Evolutionary conservation across 306 rosid genomes (phyloP).

Genomic region (Datisca glomerata): DNA sequence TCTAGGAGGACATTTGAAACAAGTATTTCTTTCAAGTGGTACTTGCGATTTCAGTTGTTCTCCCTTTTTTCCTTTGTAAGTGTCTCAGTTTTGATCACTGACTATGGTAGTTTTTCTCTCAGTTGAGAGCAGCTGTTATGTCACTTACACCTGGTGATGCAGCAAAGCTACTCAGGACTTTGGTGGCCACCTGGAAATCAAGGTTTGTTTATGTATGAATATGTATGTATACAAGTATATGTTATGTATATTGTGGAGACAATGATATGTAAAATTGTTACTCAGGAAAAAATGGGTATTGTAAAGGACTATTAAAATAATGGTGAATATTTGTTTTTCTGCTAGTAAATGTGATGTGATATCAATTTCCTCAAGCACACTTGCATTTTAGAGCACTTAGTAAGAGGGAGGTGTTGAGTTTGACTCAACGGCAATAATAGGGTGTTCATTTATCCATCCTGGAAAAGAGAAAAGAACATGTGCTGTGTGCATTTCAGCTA

Average conservation of each 20-base stretch:
- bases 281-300: too few relatives aligned
- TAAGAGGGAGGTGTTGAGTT: too few relatives aligned
- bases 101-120: slow-evolving; percentile 11
- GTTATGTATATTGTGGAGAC: too few relatives aligned
- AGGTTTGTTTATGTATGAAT: slow-evolving; percentile 37
- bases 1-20: not conserved
- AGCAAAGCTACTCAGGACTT: slow-evolving; percentile 42
- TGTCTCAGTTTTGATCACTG: not conserved
- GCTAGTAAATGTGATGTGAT: not conserved
- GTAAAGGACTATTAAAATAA: not conserved
- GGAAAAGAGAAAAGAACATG: too few relatives aligned
- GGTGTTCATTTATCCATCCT: too few relatives aligned
- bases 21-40: not conserved
- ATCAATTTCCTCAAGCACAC: not conserved
- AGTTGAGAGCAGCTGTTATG: slow-evolving; percentile 52
- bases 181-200: slow-evolving; percentile 59
- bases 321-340: not conserved
- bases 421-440: too few relatives aligned
- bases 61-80: too few relatives aligned
- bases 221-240: not conserved
- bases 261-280: too few relatives aligned
- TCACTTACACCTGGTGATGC: slow-evolving; percentile 49
- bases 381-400: too few relatives aligned
- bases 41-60: too few relatives aligned
- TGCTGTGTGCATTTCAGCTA: not conserved